Conservation (phyloP, 176 grass and related monocot species). For the Musa schizocarpa region DNA sequence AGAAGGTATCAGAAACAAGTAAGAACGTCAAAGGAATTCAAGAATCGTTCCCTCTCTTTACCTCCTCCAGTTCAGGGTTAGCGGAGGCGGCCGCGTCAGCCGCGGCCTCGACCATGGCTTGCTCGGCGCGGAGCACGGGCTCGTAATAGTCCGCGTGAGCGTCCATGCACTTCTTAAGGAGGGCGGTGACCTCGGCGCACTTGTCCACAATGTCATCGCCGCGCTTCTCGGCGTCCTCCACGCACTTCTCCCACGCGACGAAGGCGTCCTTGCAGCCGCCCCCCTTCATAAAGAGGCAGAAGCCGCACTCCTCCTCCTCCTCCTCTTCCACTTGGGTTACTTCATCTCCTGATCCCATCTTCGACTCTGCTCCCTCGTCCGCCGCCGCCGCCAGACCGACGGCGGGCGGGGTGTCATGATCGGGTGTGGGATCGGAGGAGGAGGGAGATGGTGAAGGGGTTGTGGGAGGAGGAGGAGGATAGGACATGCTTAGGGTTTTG, state of each 20-base stretch:
- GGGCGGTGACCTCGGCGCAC: conserved; percentile 44
- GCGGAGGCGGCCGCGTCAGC: not conserved
- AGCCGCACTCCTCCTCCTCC: conserved; percentile 74
- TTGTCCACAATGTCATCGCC: conserved; percentile 51
- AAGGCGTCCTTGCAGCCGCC: conserved; percentile 74
- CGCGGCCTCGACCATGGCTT: conserved; percentile 25
- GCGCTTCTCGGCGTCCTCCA: conserved; percentile 46
- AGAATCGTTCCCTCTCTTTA: not conserved
- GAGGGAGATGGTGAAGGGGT: no score
- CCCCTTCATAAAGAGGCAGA: conserved; percentile 93
- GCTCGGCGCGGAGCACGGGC: conserved; percentile 43
- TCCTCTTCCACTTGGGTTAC: conserved; percentile 17
- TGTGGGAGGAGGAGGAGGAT: no score
- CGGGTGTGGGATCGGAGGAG: no score
- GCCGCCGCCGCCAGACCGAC: no score
- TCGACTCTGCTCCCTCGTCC: conserved; percentile 9
- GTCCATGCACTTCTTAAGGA: conserved; percentile 83
- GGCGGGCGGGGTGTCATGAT: no score
- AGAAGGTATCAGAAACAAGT: no score
- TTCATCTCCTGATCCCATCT: not conserved
- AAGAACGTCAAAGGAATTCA: not conserved
- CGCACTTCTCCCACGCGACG: conserved; percentile 72
- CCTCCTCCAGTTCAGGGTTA: conserved; percentile 16
- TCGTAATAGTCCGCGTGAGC: conserved; percentile 74
- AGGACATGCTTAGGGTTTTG: no score